phyloP scores from a whole-genome alignment of 73 alveolate genomes.

The Blepharisma japonicum region DNA sequence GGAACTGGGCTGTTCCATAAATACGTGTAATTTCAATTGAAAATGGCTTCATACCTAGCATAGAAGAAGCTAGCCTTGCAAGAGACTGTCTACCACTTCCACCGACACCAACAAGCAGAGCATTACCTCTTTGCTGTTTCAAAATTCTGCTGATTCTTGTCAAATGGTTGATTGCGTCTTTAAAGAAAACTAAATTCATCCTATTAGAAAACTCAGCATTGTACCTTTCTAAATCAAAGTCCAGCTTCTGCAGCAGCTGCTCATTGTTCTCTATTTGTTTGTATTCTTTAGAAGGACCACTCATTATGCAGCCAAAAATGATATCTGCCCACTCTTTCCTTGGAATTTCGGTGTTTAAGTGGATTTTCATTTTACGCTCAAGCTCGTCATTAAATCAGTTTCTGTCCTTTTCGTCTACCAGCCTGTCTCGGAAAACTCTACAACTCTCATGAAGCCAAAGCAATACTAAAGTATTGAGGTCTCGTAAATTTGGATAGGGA shows the following conservation, averaged over 20 bases:
- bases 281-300: slow-evolving; percentile 55
- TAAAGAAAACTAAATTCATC: slow-evolving; percentile 99
- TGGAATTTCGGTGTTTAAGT: slow-evolving; percentile 56
- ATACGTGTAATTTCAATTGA: slow-evolving; percentile 96
- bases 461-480: slow-evolving; percentile 81
- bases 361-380: slow-evolving; percentile 47
- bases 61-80: slow-evolving; percentile 89
- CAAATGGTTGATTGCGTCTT: slow-evolving; percentile 97
- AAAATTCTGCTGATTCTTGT: slow-evolving; percentile 96
- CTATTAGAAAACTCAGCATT: slow-evolving; percentile 58
- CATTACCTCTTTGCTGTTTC: slow-evolving; percentile 98
- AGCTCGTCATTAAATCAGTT: slow-evolving; percentile 67
- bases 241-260: slow-evolving; percentile 49
- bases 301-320: slow-evolving; percentile 64
- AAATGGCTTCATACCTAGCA: slow-evolving; percentile 86
- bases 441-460: slow-evolving; percentile 99
- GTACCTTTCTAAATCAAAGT: slow-evolving; percentile 64
- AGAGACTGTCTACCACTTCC: slow-evolving; percentile 99
- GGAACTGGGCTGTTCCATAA: slow-evolving; percentile 96
- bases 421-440: slow-evolving; percentile 98
- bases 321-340: slow-evolving; percentile 54
- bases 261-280: slow-evolving; percentile 45
- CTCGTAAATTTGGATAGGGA: slow-evolving; percentile 75
- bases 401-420: slow-evolving; percentile 87
- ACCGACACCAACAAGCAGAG: slow-evolving; percentile 99